phyloP scores from a whole-genome alignment of 805 yeast genomes.

The Zygosaccharomyces kombuchaensis region DNA sequence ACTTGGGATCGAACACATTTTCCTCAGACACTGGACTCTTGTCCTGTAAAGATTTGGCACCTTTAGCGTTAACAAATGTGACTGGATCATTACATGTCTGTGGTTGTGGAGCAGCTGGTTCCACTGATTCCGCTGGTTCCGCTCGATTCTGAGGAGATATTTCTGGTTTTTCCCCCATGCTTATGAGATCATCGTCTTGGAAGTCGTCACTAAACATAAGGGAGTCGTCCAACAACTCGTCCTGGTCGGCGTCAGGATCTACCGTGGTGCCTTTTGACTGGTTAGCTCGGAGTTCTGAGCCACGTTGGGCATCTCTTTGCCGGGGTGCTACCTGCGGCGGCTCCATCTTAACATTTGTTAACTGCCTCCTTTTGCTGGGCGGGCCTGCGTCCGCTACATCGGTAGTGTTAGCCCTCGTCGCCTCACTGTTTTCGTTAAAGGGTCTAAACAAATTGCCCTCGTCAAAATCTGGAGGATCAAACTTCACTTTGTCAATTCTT shows the following conservation, averaged over 20 bases:
- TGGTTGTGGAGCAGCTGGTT: neutral
- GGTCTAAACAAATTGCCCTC: constrained; percentile 40
- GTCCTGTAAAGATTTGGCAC: constrained; percentile 53
- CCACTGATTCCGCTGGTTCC: constrained; percentile 3
- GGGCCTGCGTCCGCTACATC: constrained; percentile 13
- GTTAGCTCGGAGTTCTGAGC: neutral
- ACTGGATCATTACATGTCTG: constrained; percentile 5
- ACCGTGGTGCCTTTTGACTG: constrained; percentile 1
- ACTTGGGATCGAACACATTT: constrained; percentile 51
- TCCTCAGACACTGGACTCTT: constrained; percentile 39
- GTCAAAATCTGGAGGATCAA: constrained; percentile 44
- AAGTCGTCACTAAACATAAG: constrained; percentile 49
- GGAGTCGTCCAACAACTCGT: constrained; percentile 49
- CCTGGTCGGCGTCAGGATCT: constrained; percentile 15
- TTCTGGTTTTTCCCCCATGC: constrained; percentile 30
- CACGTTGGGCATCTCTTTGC: constrained; percentile 3
- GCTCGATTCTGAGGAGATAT: constrained; percentile 14
- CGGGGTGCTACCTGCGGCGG: constrained; percentile 6
- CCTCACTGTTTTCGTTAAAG: constrained; percentile 33
- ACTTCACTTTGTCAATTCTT: constrained; percentile 40
- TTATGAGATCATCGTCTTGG: constrained; percentile 37
- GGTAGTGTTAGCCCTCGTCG: constrained; percentile 27
- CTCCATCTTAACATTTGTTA: constrained; percentile 14
- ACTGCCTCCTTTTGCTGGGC: constrained; percentile 24
- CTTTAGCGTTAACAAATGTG: constrained; percentile 60